Evolutionary conservation across 2,329 filamentous ascomycete species (phyloP).

Genomic region (Hypoxylon sp.): DNA sequence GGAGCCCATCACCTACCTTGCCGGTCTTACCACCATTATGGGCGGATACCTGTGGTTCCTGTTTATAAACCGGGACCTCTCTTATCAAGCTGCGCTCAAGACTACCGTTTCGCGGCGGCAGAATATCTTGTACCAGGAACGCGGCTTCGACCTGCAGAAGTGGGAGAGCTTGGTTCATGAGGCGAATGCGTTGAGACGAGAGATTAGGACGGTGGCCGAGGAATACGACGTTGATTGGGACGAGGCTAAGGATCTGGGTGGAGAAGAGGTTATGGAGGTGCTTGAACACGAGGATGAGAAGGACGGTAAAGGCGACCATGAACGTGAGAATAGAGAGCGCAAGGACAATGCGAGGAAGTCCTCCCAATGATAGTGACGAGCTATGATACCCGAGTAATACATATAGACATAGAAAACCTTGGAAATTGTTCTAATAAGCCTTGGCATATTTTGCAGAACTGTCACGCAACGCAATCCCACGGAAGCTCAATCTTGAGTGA

Average conservation of each 20-base stretch:
- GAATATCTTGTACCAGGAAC: slow-evolving; percentile 79
- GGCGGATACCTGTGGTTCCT: slow-evolving; percentile 94
- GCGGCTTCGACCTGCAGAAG: slow-evolving; percentile 80
- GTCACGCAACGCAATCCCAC: not conserved
- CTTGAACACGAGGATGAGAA: slow-evolving; percentile 67
- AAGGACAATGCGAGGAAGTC: slow-evolving; percentile 52
- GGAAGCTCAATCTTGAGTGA: not conserved
- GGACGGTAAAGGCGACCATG: slow-evolving; percentile 58
- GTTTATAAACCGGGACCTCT: slow-evolving; percentile 91
- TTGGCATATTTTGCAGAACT: not conserved
- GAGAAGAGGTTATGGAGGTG: slow-evolving; percentile 73
- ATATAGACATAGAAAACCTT: slow-evolving; percentile 33
- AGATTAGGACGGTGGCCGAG: slow-evolving; percentile 84
- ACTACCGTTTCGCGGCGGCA: slow-evolving; percentile 87
- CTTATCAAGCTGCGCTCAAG: slow-evolving; percentile 88
- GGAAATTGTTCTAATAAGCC: slow-evolving; percentile 2
- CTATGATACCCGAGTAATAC: slow-evolving; percentile 36
- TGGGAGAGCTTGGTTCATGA: slow-evolving; percentile 88
- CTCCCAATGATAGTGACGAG: slow-evolving; percentile 39
- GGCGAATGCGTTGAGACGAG: slow-evolving; percentile 80
- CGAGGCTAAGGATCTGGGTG: slow-evolving; percentile 79
- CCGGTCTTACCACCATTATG: slow-evolving; percentile 88
- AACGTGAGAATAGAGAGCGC: slow-evolving; percentile 57
- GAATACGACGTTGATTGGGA: slow-evolving; percentile 96
- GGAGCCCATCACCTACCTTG: slow-evolving; percentile 91